Base-by-base conservation (phyloP, 1,284 basidiomycete species). In the Xerocomus nothofagi region DNA sequence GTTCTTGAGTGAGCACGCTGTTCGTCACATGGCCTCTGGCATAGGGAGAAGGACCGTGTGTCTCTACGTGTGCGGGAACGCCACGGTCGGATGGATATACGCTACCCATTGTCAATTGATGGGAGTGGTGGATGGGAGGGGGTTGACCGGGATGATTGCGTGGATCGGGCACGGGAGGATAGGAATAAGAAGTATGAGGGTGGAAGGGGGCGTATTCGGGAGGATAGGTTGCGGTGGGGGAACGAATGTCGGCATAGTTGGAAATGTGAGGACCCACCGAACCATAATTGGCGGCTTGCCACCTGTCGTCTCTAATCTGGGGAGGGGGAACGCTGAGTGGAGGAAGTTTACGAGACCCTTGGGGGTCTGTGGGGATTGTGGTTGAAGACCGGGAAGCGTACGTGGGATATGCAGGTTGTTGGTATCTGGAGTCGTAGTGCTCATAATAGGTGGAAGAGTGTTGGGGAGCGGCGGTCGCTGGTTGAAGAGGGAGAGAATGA, bases 211-310 rank as follows among this genome's bases (percentile, higher is more conserved):
- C 59, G 60, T 80, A 79, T 29, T 70, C 64, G 44, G 73, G 49
- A 38, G 77, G 75, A 63, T 84, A 84, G 6, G 73, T 72, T 32
- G 80, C 75, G 31, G 78, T 75, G 15, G 81, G 81, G 21, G 81
- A 82, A 53, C 78, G 77, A 63, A 81, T 75, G 52, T 74, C 71
- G 52, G 63, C 63, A 46, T 71, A 67, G 47, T 50, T 65, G 49
- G 63, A 49, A 20, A 68, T 57, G 53, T 64, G 67, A 21, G 68
- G 62, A 34, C 66, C 61, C 27, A 70, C 66, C 17, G 70, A 65
- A 47, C 71, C 65, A 50, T 74, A 78, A 21, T 65, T 50, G 14
- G 72, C 37, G 55, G 53, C 62, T 51, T 72, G 70, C 75, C 77
- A 79, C 61, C 80, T 69, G 41, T 80, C 79, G 45, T 73, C 71